These are phyloP conservation scores for Andrographis paniculata DNA, from an alignment of 305 asterid genomes.

Conservation along the genomic window DNA sequence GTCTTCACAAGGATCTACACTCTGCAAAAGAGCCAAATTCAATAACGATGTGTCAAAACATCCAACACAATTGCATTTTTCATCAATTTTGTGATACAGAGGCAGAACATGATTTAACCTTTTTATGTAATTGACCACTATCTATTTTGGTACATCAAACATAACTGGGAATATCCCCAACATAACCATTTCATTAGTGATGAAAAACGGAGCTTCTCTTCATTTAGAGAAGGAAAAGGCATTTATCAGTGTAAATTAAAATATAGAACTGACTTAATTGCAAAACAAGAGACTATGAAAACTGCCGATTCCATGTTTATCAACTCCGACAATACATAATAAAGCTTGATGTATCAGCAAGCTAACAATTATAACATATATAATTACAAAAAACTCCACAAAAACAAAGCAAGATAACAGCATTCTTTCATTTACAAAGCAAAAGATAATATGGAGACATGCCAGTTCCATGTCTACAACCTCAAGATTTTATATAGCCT, in stretches of 20 bases:
- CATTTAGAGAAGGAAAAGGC: no score
- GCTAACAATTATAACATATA: constrained; percentile 10
- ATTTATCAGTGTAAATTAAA: no score
- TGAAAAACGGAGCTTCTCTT: no score
- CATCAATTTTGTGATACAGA: no score
- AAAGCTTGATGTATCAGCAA: neutral
- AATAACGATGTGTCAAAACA: constrained; percentile 2
- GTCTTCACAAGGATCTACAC: constrained; percentile 90
- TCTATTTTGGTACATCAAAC: no score
- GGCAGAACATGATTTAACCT: no score
- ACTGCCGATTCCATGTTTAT: constrained; percentile 1
- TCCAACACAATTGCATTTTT: constrained; percentile 9
- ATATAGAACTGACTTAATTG: no score
- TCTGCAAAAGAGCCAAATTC: constrained; percentile 40
- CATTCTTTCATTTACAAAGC: no score
- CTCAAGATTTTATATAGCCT: neutral
- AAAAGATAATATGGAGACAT: neutral
- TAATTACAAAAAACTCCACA: constrained; percentile 14
- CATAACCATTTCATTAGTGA: no score
- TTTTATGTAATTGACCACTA: no score
- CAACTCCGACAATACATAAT: constrained; percentile 1
- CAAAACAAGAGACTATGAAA: neutral
- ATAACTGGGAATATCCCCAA: no score
- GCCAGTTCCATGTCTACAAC: constrained; percentile 1
- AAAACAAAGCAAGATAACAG: no score